Percentiles rank a stretch among this genome's conserved stretches.
Evolutionary conservation across 148 eudicot genomes (phyloP).

Genomic region (Amaranthus palmeri): DNA sequence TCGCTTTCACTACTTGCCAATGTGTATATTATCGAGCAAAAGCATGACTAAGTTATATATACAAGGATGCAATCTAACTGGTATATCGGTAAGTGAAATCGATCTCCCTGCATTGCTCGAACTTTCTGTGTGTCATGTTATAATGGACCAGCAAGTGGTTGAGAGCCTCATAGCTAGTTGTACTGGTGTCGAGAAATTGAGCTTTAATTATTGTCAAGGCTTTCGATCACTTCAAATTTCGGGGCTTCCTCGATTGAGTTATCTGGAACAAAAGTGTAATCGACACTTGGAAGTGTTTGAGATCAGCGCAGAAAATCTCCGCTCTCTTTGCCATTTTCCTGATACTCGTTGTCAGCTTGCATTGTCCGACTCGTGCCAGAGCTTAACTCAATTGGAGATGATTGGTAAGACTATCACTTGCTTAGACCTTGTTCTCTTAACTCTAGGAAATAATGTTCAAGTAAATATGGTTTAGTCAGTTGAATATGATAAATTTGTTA

Average conservation of each 20-base stretch:
- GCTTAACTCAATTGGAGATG: neutral
- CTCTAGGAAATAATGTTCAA: no score
- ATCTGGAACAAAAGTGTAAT: neutral
- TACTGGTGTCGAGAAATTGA: neutral
- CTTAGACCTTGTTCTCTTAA: no score
- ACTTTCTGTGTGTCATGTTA: neutral
- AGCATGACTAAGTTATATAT: neutral
- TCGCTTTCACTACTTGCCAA: neutral
- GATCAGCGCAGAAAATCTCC: neutral
- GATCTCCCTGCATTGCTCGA: constrained; percentile 3
- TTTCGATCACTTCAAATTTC: neutral
- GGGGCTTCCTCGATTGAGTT: neutral
- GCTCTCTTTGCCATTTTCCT: neutral
- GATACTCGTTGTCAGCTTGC: neutral
- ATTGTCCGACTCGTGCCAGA: neutral
- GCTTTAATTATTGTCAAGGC: neutral
- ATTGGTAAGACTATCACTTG: neutral
- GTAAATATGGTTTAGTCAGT: no score
- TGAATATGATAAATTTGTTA: no score
- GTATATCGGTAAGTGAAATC: neutral
- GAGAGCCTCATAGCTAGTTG: constrained; percentile 1
- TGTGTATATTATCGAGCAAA: neutral
- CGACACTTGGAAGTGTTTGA: neutral
- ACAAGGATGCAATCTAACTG: neutral
- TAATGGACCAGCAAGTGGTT: neutral